Conservation (phyloP, 495 filamentous ascomycete genomes). For the Xylaria telfairii region DNA sequence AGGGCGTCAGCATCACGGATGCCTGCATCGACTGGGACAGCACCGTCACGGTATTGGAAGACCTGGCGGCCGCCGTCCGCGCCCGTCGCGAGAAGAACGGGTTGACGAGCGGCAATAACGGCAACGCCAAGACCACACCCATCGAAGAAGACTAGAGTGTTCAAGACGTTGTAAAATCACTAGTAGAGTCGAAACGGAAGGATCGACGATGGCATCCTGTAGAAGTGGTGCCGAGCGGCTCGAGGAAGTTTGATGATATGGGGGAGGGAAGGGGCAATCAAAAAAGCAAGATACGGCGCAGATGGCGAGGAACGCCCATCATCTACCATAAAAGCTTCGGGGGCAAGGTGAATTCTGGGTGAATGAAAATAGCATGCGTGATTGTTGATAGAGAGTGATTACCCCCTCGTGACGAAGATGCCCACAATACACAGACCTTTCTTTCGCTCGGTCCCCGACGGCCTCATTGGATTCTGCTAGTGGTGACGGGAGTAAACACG, state of each 20-base stretch:
- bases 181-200: conserved; percentile 5
- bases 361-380: neutral
- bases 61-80: conserved; percentile 83
- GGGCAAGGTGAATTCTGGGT: neutral
- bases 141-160: conserved; percentile 53
- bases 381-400: neutral
- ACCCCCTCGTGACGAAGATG: neutral
- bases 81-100: conserved; percentile 65
- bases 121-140: conserved; percentile 38
- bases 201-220: conserved; percentile 9
- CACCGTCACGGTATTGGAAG: conserved; percentile 84
- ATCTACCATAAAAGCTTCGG: neutral
- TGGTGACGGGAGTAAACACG: neutral
- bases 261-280: too few relatives aligned
- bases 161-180: conserved; percentile 14
- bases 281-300: conserved; percentile 14
- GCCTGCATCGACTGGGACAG: conserved; percentile 95
- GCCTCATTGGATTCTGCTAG: neutral
- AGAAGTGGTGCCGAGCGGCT: neutral
- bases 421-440: neutral
- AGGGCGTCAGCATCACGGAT: conserved; percentile 96
- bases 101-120: conserved; percentile 31
- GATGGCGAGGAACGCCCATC: neutral
- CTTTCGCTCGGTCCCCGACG: too few relatives aligned
- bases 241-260: neutral